phyloP scores from a whole-genome alignment of 2,329 filamentous ascomycete species.

The Paraconiothyrium sp. region DNA sequence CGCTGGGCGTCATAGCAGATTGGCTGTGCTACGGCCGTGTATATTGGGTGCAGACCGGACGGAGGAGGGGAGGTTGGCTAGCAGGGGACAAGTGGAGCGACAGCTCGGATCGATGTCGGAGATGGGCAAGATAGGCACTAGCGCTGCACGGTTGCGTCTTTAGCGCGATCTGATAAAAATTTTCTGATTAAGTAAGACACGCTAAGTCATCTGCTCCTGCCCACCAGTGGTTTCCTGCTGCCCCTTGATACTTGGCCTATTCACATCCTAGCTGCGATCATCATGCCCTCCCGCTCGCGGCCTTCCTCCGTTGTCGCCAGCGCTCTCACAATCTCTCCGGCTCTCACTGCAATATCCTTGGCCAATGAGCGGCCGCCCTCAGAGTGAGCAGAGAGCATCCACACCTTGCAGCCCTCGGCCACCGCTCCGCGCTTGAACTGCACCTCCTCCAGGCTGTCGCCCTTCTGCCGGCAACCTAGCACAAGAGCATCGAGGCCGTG shows the following conservation, averaged over 20 bases:
- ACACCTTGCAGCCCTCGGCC: conserved; percentile 40
- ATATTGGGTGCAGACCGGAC: conserved; percentile 23
- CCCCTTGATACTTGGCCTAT: conserved; percentile 12
- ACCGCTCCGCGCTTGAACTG: conserved; percentile 49
- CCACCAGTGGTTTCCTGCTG: not conserved
- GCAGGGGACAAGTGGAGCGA: conserved; percentile 17
- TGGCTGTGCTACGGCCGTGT: conserved; percentile 24
- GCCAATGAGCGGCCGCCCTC: conserved; percentile 47
- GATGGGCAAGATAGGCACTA: conserved; percentile 15
- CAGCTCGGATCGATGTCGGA: conserved; percentile 32
- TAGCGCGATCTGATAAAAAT: conserved; percentile 45
- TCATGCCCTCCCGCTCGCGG: conserved; percentile 27
- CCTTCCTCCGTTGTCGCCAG: conserved; percentile 28
- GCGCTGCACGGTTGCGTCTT: conserved; percentile 9
- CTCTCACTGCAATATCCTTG: conserved; percentile 46
- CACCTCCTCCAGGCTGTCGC: conserved; percentile 49
- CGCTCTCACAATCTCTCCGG: conserved; percentile 44
- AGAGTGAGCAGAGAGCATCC: conserved; percentile 44
- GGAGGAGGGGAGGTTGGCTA: conserved; percentile 18
- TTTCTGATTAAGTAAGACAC: conserved; percentile 30
- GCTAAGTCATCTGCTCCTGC: not conserved
- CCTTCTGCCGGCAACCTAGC: conserved; percentile 46
- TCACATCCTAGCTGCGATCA: conserved; percentile 45
- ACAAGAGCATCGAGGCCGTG: conserved; percentile 43
- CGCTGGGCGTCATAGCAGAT: conserved; percentile 34